A percentile compares a stretch with the other conserved stretches of the same genome.
These are phyloP conservation scores for Aspergillus nidulans DNA, from an alignment of 495 filamentous ascomycete genomes.

Conservation along the genomic window DNA sequence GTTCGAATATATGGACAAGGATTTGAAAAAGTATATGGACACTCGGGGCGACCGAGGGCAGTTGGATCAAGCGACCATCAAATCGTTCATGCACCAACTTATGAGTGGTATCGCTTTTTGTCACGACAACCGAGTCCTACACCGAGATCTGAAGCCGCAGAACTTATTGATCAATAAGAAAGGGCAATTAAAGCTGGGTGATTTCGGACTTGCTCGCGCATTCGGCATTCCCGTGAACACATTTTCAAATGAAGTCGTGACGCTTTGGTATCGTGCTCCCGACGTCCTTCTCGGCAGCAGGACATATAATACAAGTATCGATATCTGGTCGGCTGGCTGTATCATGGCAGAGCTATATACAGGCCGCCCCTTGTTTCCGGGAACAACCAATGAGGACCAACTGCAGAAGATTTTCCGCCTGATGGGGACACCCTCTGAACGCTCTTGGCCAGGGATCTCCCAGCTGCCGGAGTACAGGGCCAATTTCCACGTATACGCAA, in stretches of 20 bases:
- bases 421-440: conserved; percentile 92
- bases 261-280: conserved; percentile 92
- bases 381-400: conserved; percentile 95
- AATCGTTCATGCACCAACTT: conserved; percentile 96
- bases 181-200: conserved; percentile 86
- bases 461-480: conserved; percentile 92
- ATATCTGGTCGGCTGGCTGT: conserved; percentile 96
- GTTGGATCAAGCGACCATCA: conserved; percentile 80
- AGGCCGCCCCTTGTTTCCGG: conserved; percentile 86
- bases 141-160: conserved; percentile 94
- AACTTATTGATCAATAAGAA: conserved; percentile 93
- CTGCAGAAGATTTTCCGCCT: conserved; percentile 93
- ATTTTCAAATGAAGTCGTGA: conserved; percentile 97
- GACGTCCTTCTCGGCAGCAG: conserved; percentile 86
- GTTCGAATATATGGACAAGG: conserved; percentile 96
- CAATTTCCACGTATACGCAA: conserved; percentile 91
- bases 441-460: conserved; percentile 87
- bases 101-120: conserved; percentile 93
- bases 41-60: conserved; percentile 76
- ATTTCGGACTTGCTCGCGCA: conserved; percentile 87
- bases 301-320: conserved; percentile 96
- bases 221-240: conserved; percentile 98
- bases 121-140: conserved; percentile 90
- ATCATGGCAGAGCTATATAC: conserved; percentile 99
- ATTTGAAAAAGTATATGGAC: conserved; percentile 99